phyloP scores from a whole-genome alignment of 495 filamentous ascomycete species.

The Ramalina intermedia region DNA sequence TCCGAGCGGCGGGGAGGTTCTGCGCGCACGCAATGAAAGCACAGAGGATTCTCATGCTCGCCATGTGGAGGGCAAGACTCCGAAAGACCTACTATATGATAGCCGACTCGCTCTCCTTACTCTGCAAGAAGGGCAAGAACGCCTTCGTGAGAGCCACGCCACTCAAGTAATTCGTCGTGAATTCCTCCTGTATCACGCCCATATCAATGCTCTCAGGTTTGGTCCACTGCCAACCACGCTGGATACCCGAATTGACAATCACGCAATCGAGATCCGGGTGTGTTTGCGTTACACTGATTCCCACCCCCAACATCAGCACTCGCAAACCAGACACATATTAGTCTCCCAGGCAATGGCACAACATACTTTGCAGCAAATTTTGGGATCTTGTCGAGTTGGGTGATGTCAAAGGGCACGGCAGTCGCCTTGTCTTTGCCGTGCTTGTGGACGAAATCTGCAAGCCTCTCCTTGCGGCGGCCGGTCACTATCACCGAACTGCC shows the following conservation, averaged over 20 bases:
- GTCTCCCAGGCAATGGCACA: background rate
- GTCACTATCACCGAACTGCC: slow-evolving; percentile 46
- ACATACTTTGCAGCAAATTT: slow-evolving; percentile 36
- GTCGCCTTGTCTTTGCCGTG: slow-evolving; percentile 41
- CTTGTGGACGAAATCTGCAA: slow-evolving; percentile 45
- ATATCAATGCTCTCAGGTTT: slow-evolving; percentile 44
- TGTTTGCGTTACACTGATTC: slow-evolving; percentile 33
- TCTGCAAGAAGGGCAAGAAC: slow-evolving; percentile 50
- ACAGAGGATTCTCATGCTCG: too few relatives aligned
- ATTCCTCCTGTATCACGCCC: slow-evolving; percentile 33
- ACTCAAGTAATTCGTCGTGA: slow-evolving; percentile 55
- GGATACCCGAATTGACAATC: slow-evolving; percentile 30
- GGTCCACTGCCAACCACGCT: slow-evolving; percentile 43
- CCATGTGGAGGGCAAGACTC: too few relatives aligned
- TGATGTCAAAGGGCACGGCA: slow-evolving; percentile 47
- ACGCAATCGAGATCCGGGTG: slow-evolving; percentile 37
- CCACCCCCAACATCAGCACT: background rate
- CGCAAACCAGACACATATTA: background rate
- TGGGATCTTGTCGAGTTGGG: slow-evolving; percentile 42
- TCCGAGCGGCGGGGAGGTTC: too few relatives aligned
- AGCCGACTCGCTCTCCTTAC: slow-evolving; percentile 22
- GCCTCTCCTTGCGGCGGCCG: slow-evolving; percentile 50
- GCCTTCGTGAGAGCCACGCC: slow-evolving; percentile 44
- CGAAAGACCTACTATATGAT: slow-evolving; percentile 21
- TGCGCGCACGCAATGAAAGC: too few relatives aligned